These are phyloP conservation scores for Scheffersomyces illinoinensis DNA, from an alignment of 1,139 yeast genomes.

Conservation along the genomic window DNA sequence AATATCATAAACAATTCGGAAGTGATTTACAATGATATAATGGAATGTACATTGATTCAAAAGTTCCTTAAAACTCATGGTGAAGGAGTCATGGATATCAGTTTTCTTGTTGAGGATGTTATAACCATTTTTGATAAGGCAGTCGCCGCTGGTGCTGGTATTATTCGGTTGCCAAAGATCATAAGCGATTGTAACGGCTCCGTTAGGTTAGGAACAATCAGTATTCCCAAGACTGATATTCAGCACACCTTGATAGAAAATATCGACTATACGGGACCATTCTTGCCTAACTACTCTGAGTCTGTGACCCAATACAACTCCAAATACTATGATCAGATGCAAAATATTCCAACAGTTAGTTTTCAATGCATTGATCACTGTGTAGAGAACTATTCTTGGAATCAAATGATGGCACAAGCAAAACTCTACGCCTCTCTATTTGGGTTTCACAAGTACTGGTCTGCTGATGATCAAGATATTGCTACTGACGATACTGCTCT, in stretches of 20 bases:
- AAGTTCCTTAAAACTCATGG: slow-evolving; percentile 62
- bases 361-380: slow-evolving; percentile 66
- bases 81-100: slow-evolving; percentile 74
- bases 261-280: slow-evolving; percentile 46
- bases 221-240: slow-evolving; percentile 61
- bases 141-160: slow-evolving; percentile 53
- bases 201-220: slow-evolving; percentile 55
- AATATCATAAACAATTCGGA: slow-evolving; percentile 22
- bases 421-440: slow-evolving; percentile 58
- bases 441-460: slow-evolving; percentile 81
- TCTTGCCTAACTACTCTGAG: slow-evolving; percentile 55
- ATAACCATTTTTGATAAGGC: slow-evolving; percentile 48
- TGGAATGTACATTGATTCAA: slow-evolving; percentile 29
- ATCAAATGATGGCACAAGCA: slow-evolving; percentile 60
- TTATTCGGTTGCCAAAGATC: slow-evolving; percentile 42
- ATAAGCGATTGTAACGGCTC: slow-evolving; percentile 49
- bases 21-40: slow-evolving; percentile 14
- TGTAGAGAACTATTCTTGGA: slow-evolving; percentile 77
- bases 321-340: slow-evolving; percentile 6
- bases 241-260: slow-evolving; percentile 67
- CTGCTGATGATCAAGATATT: slow-evolving; percentile 77
- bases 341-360: slow-evolving; percentile 32
- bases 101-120: slow-evolving; percentile 58
- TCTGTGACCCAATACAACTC: slow-evolving; percentile 5
- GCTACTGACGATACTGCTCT: slow-evolving; percentile 68